These are phyloP conservation scores for Malus hybrid DNA, from an alignment of 331 rosid species.

Conservation along the genomic window DNA sequence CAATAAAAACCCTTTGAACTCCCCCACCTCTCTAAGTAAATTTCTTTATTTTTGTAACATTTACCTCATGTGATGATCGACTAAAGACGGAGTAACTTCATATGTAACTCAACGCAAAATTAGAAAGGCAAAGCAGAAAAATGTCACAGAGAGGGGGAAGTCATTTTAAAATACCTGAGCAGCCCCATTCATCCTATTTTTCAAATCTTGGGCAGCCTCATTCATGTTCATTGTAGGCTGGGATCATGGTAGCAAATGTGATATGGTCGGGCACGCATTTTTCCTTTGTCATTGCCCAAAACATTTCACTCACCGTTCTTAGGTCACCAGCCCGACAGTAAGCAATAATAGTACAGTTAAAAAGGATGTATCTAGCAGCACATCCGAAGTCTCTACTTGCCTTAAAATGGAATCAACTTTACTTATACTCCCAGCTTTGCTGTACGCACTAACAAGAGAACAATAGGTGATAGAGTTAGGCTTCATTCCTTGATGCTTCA, in stretches of 20 bases:
- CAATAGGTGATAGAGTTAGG: constrained; percentile 73
- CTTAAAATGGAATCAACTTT: constrained; percentile 67
- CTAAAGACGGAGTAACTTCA: neutral
- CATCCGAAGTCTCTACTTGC: constrained; percentile 76
- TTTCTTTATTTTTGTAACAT: neutral
- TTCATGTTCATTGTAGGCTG: constrained; percentile 58
- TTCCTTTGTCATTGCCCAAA: constrained; percentile 60
- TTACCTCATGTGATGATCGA: neutral
- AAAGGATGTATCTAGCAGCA: constrained; percentile 54
- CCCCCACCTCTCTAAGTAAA: neutral
- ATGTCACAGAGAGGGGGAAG: neutral
- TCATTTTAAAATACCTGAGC: constrained; percentile 29
- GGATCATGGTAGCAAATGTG: constrained; percentile 66
- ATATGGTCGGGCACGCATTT: constrained; percentile 57
- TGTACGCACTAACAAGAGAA: constrained; percentile 71
- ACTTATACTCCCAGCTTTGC: constrained; percentile 45
- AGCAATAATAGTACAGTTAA: too few species aligned
- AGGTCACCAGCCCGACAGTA: constrained; percentile 67
- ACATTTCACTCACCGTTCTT: constrained; percentile 49
- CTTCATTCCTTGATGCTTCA: constrained; percentile 83
- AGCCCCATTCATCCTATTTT: constrained; percentile 29
- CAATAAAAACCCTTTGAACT: neutral
- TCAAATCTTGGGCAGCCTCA: constrained; percentile 55
- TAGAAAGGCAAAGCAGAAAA: neutral
- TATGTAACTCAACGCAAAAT: too few species aligned